Percentiles rank a stretch among this genome's conserved stretches.
Conservation (phyloP, 2,329 filamentous ascomycete species). For the Trichoderma gracile region DNA sequence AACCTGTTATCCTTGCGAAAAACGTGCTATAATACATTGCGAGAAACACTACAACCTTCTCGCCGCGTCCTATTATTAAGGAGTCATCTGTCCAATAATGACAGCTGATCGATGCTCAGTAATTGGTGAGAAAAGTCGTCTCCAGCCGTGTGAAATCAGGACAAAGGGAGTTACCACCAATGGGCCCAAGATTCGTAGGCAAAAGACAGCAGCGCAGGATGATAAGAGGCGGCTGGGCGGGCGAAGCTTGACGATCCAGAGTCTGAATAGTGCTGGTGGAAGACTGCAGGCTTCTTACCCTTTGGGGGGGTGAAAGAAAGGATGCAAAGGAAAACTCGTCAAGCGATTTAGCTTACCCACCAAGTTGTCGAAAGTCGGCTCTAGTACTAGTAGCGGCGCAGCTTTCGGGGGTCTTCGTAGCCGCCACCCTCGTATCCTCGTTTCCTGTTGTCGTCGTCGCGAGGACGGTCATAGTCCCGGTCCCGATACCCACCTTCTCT, state of each 20-base stretch:
- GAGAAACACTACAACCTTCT: conserved; percentile 18
- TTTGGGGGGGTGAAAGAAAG: conserved; percentile 19
- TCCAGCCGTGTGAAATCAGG: conserved; percentile 6
- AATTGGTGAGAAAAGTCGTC: conserved; percentile 1
- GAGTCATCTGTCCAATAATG: conserved; percentile 15
- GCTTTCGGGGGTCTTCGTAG: conserved; percentile 74
- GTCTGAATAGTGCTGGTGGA: conserved; percentile 9
- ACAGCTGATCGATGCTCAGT: conserved; percentile 15
- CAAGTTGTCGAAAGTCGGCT: conserved; percentile 7
- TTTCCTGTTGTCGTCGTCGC: conserved; percentile 62
- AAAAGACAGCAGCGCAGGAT: neutral
- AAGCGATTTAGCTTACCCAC: conserved; percentile 20
- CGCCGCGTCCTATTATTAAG: conserved; percentile 21
- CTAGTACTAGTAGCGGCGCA: conserved; percentile 59
- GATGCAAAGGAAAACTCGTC: conserved; percentile 20
- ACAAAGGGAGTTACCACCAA: conserved; percentile 5
- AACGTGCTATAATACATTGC: conserved; percentile 34
- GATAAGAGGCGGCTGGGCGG: neutral
- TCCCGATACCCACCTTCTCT: conserved; percentile 59
- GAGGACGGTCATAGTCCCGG: conserved; percentile 53
- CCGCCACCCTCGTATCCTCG: conserved; percentile 75
- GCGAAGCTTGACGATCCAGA: conserved; percentile 3
- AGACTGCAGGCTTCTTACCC: conserved; percentile 25
- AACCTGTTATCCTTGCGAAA: conserved; percentile 28
- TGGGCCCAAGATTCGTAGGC: conserved; percentile 3